Conservation (phyloP, 116 monocot genomes). For the Papilionanthe hybrid region DNA sequence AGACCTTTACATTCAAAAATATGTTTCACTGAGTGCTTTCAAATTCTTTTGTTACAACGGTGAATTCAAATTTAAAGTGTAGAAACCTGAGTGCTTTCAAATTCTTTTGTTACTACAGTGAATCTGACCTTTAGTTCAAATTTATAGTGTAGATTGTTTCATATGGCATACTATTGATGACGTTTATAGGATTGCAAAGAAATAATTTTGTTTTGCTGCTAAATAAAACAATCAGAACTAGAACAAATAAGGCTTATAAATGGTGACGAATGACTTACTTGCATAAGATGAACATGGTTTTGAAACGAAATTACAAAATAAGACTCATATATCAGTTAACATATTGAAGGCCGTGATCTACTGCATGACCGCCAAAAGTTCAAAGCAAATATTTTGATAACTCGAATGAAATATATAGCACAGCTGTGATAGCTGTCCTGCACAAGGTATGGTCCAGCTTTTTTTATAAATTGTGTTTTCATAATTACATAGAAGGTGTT, state of each 20-base stretch:
- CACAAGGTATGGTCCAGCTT: background rate
- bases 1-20: background rate
- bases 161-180: background rate
- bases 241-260: background rate
- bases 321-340: no score
- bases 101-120: background rate
- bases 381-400: no score
- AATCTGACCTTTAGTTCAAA: background rate
- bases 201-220: background rate
- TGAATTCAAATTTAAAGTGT: background rate
- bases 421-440: background rate
- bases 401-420: background rate
- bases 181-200: background rate
- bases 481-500: conserved; percentile 59
- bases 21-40: no score
- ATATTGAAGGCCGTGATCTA: no score
- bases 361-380: no score
- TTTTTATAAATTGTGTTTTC: background rate
- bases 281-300: no score
- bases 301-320: no score
- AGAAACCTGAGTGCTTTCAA: background rate
- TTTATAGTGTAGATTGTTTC: background rate
- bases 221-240: background rate
- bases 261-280: no score
- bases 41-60: background rate